phyloP scores from a whole-genome alignment of 2,329 filamentous ascomycete genomes.

The Verticillium nubilum region DNA sequence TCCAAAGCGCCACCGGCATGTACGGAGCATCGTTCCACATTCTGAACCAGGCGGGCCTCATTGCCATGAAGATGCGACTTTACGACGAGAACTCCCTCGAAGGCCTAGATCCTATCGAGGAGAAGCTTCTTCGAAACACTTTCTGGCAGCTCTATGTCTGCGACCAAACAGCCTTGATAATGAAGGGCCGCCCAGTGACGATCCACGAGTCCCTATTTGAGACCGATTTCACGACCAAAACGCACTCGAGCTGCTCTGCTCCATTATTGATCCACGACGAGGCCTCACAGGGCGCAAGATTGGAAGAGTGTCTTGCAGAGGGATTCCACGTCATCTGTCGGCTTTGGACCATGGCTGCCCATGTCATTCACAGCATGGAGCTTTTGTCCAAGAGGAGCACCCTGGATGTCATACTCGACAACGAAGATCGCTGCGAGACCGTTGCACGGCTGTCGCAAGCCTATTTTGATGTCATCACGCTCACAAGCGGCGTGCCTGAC shows the following conservation, averaged over 20 bases:
- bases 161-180: slow-evolving; percentile 30
- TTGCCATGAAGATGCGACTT: slow-evolving; percentile 35
- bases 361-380: not conserved
- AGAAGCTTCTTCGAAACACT: slow-evolving; percentile 28
- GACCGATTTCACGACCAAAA: slow-evolving; percentile 24
- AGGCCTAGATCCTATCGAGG: slow-evolving; percentile 28
- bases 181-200: slow-evolving; percentile 36
- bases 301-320: not conserved
- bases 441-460: not conserved
- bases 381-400: not conserved
- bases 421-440: not conserved
- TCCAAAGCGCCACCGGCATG: slow-evolving; percentile 26
- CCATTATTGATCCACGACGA: not conserved
- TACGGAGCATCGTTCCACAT: slow-evolving; percentile 22
- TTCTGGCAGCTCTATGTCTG: slow-evolving; percentile 35
- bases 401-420: not conserved
- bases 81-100: slow-evolving; percentile 31
- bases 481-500: not conserved
- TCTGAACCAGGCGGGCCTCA: slow-evolving; percentile 34
- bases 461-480: slow-evolving; percentile 1
- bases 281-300: slow-evolving; percentile 10
- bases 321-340: slow-evolving; percentile 36
- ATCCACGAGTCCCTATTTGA: slow-evolving; percentile 38
- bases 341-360: slow-evolving; percentile 11
- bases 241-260: not conserved